phyloP scores from a whole-genome alignment of 805 yeast species.

The Myxozyma melibiosi region DNA sequence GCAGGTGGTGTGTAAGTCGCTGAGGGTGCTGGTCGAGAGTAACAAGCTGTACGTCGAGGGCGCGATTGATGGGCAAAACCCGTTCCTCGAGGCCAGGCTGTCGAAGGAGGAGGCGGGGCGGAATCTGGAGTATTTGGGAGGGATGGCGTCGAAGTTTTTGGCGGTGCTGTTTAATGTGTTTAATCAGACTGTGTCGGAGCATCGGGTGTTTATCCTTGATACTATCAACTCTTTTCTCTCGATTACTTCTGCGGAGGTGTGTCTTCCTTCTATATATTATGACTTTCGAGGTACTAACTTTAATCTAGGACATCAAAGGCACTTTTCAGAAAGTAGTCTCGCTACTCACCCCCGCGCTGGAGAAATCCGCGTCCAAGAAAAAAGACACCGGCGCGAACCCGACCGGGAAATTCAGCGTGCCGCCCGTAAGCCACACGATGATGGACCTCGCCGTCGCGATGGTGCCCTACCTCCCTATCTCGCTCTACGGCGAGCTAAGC shows the following conservation, averaged over 20 bases:
- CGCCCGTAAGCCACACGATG: conserved; percentile 75
- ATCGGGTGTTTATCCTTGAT: conserved; percentile 82
- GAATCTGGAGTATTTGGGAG: conserved; percentile 63
- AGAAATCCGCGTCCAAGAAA: conserved; percentile 39
- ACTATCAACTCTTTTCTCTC: conserved; percentile 80
- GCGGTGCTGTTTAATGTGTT: conserved; percentile 91
- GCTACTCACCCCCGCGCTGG: conserved; percentile 69
- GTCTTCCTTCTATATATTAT: not conserved
- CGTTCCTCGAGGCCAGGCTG: conserved; percentile 59
- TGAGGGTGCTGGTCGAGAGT: conserved; percentile 76
- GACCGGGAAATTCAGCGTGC: conserved; percentile 41
- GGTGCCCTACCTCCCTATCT: conserved; percentile 76
- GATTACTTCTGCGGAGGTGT: conserved; percentile 49
- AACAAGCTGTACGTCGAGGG: conserved; percentile 63
- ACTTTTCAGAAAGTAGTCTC: conserved; percentile 87
- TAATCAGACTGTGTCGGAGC: conserved; percentile 81
- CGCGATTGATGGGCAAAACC: conserved; percentile 57
- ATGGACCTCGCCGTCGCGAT: conserved; percentile 87
- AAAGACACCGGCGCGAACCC: conserved; percentile 41
- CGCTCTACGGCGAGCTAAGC: conserved; percentile 72
- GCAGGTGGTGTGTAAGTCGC: conserved; percentile 78
- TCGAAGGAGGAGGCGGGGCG: conserved; percentile 57
- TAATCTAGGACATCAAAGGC: conserved; percentile 59
- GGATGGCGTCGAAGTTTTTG: conserved; percentile 68
- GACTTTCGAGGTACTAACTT: conserved; percentile 25